phyloP scores from a whole-genome alignment of 352 stramenopile species.

The Globisporangium recalcitrans region DNA sequence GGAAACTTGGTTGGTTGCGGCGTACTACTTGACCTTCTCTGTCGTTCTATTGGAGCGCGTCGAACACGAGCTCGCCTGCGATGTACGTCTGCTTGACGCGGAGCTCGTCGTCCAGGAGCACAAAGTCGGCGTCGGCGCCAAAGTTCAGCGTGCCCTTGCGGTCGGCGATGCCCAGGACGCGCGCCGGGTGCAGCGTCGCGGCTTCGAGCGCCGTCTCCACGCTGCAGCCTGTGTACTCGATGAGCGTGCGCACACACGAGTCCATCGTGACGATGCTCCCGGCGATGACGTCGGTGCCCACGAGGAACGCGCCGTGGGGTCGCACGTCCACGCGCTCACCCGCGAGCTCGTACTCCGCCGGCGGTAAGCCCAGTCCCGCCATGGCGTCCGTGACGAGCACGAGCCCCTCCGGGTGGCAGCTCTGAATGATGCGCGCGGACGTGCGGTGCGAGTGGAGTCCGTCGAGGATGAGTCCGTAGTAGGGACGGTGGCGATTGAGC shows the following conservation, averaged over 20 bases:
- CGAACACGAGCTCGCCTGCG: conserved; percentile 52
- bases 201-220: conserved; percentile 68
- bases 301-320: conserved; percentile 36
- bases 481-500: conserved; percentile 36
- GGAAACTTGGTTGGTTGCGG: not conserved
- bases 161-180: conserved; percentile 47
- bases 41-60: conserved; percentile 8
- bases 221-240: conserved; percentile 77
- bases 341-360: conserved; percentile 70
- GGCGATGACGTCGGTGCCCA: conserved; percentile 77
- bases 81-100: conserved; percentile 76
- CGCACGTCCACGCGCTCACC: conserved; percentile 58
- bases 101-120: conserved; percentile 72
- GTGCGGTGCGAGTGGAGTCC: conserved; percentile 81
- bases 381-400: conserved; percentile 85
- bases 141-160: conserved; percentile 72
- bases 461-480: conserved; percentile 86
- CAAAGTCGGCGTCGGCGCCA: conserved; percentile 75
- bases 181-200: conserved; percentile 74
- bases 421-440: conserved; percentile 78
- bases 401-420: conserved; percentile 66
- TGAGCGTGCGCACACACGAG: conserved; percentile 70
- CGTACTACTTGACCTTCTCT: not conserved
- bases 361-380: conserved; percentile 72
- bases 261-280: conserved; percentile 84